Base-by-base conservation (phyloP, 495 filamentous ascomycete genomes). In the Aspergillus ostianus region DNA sequence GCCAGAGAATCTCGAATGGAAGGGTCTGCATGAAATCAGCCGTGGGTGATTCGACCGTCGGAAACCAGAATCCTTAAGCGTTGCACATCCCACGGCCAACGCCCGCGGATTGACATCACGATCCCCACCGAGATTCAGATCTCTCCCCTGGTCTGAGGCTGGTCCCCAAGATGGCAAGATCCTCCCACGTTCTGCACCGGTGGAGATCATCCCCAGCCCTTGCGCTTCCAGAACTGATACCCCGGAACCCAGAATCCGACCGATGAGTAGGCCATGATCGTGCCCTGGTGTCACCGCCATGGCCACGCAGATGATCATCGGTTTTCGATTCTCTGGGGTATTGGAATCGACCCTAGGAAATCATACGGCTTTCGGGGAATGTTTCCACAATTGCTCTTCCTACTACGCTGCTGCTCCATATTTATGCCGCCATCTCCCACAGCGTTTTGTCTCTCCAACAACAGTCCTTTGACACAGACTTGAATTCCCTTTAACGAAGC, bases 11-110 rank as follows among this genome's bases (percentile, higher is more conserved):
- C 36, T 4, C 23, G 12, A 36, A 36, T 36, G 12, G 32, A 36
- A 13, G 6, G 7, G 10, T 9, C 32, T 36, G 32, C 32, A 36
- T 36, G 32, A 36, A 13, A 12, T 17, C 36, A 13, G 12, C 5
- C 36, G 36, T 15, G 36, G 36, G 12, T 41, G 30, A 41, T 52
- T 59, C 49, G 47, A 23, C 5, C 44, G 23, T 55, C 73, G 73
- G 73, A 73, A 75, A 75, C 71, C 67, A 60, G 58, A 69, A 73
- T 75, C 73, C 73, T 62, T 50, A 13, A 9, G 27, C 21, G 32
- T 18, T 44, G 36, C 36, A 41, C 36, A 41, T 41, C 36, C 36
- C 36, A 61, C 60, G 36, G 48, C 23, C 36, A 18, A 44, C 29
- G 27, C 30, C 13, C 53, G 47, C 41, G 55, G 56, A 55, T 59